Evolutionary conservation across 177 flowering plant species (phyloP).

Genomic region (Vitis hybrid): DNA sequence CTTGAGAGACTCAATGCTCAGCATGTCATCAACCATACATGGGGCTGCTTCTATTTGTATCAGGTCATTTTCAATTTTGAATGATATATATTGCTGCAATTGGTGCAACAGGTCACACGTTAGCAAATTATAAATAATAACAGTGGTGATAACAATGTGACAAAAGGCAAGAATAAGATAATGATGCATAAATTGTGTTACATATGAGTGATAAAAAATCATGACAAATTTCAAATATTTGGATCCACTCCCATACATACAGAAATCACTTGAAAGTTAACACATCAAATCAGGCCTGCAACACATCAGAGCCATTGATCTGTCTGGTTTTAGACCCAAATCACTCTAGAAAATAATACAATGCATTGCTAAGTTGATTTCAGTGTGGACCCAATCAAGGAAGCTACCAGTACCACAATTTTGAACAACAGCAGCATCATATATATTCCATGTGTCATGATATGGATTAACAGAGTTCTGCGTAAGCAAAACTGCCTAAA

Average conservation of each 20-base stretch:
- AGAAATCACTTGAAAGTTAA: not conserved
- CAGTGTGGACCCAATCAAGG: not conserved
- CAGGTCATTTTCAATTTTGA: conserved; percentile 57
- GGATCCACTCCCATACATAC: not conserved
- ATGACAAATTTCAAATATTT: not conserved
- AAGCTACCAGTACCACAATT: not conserved
- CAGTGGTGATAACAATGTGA: not conserved
- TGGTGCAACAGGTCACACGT: conserved; percentile 17
- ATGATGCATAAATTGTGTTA: too few relatives aligned
- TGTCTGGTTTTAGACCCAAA: not conserved
- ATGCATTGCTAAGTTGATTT: not conserved
- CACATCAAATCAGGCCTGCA: not conserved
- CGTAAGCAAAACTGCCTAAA: not conserved
- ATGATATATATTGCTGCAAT: conserved; percentile 44
- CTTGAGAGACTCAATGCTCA: conserved; percentile 54
- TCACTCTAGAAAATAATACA: not conserved
- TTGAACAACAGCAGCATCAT: not conserved
- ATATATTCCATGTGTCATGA: not conserved
- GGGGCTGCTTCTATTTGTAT: conserved; percentile 40
- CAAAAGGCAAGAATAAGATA: not conserved
- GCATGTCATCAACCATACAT: conserved; percentile 31
- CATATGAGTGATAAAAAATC: conserved; percentile 1
- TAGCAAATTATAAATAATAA: conserved; percentile 1
- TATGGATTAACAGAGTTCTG: not conserved
- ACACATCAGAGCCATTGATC: not conserved